A percentile compares a stretch with the other conserved stretches of the same genome.
These are phyloP conservation scores for Syzygium aromaticum DNA, from an alignment of 345 rosid genomes.

Conservation along the genomic window DNA sequence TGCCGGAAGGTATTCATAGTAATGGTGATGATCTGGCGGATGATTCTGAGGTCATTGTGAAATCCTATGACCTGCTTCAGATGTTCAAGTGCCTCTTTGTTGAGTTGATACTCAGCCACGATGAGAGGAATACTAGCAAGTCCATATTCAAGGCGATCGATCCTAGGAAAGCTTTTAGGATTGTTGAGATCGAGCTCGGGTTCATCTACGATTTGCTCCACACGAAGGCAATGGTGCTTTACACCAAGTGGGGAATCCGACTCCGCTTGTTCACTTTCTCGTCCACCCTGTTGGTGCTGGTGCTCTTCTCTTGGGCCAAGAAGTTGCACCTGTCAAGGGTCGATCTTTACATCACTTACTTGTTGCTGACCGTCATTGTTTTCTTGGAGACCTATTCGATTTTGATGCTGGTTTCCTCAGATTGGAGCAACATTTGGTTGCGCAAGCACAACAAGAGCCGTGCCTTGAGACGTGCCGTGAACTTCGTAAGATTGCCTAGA, in stretches of 20 bases:
- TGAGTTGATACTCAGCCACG: neutral
- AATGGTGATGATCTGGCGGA: too few species aligned
- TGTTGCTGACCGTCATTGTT: constrained; percentile 7
- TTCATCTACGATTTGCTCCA: neutral
- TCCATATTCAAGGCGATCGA: neutral
- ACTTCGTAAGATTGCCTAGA: neutral
- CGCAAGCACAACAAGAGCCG: neutral
- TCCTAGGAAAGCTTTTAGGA: rapidly evolving
- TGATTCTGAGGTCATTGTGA: too few species aligned
- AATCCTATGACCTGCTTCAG: neutral
- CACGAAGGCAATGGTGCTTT: neutral
- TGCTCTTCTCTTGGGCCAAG: neutral
- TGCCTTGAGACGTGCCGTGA: neutral
- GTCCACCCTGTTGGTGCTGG: neutral
- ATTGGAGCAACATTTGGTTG: constrained; percentile 2
- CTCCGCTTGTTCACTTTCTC: constrained; percentile 10
- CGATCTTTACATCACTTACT: constrained; percentile 10
- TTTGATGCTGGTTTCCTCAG: neutral
- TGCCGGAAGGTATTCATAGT: neutral
- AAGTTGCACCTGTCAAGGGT: neutral
- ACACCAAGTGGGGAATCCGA: neutral
- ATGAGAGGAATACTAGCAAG: neutral
- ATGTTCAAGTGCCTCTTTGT: neutral
- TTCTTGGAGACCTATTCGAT: constrained; percentile 5
- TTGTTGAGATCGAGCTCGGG: neutral